Conservation (phyloP, 179 eudicot genomes). For the Silene vulgaris region DNA sequence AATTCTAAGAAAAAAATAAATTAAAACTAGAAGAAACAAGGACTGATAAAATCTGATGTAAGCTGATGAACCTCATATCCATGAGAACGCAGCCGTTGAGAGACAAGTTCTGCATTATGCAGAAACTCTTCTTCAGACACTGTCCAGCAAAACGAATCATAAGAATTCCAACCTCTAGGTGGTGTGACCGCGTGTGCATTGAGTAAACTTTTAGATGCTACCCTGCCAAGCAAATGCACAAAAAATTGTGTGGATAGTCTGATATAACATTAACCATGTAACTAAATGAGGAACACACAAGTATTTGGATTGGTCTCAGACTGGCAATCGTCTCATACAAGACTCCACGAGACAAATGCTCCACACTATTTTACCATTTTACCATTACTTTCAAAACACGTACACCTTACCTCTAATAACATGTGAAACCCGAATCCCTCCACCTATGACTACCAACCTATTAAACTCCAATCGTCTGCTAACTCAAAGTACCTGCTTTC, state of each 20-base stretch:
- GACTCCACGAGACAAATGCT: not conserved
- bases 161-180: constrained; percentile 97
- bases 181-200: constrained; percentile 46
- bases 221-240: constrained; percentile 16
- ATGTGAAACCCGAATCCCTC: not conserved
- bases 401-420: not conserved
- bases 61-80: constrained; percentile 68
- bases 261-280: not conserved
- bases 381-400: not conserved
- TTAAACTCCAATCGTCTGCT: not conserved
- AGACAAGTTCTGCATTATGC: constrained; percentile 69
- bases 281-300: not conserved
- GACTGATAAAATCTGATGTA: not conserved
- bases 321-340: not conserved
- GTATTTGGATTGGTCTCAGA: not conserved
- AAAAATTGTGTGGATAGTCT: not conserved
- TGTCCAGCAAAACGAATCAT: constrained; percentile 84
- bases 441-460: not conserved
- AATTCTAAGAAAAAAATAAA: not conserved
- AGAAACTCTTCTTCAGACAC: constrained; percentile 75
- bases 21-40: not conserved
- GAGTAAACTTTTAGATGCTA: constrained; percentile 18
- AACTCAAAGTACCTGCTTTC: too few species aligned
- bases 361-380: not conserved
- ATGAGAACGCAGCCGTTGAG: constrained; percentile 46